Percentiles rank a stretch among this genome's conserved stretches.
Conservation (phyloP, 2,329 filamentous ascomycete genomes). For the Cercospora berteroae region DNA sequence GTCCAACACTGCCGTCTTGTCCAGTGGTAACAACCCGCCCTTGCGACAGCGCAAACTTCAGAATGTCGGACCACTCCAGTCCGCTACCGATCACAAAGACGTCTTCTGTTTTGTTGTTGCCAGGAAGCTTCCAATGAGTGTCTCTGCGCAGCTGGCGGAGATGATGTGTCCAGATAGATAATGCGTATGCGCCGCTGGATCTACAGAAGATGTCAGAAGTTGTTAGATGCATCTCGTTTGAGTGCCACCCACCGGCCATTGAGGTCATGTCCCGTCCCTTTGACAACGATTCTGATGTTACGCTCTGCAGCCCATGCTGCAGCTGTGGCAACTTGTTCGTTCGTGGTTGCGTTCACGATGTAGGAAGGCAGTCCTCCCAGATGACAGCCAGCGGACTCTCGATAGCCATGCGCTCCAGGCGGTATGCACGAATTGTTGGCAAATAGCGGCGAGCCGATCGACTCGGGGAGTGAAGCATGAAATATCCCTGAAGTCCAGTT, state of each 20-base stretch:
- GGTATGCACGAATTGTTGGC: slow-evolving; percentile 40
- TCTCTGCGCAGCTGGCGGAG: slow-evolving; percentile 16
- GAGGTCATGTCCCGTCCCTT: slow-evolving; percentile 25
- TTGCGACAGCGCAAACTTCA: slow-evolving; percentile 20
- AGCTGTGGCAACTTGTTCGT: slow-evolving; percentile 32
- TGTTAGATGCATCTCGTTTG: not conserved
- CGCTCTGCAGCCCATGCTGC: slow-evolving; percentile 31
- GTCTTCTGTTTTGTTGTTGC: slow-evolving; percentile 12
- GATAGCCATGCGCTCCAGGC: slow-evolving; percentile 29
- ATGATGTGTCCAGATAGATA: slow-evolving; percentile 23
- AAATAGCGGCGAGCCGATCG: slow-evolving; percentile 35
- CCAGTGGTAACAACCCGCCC: slow-evolving; percentile 21
- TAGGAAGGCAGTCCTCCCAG: slow-evolving; percentile 37
- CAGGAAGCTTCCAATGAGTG: slow-evolving; percentile 5
- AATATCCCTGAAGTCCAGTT: slow-evolving; percentile 36
- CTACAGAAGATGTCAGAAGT: not conserved
- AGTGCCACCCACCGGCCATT: slow-evolving; percentile 13
- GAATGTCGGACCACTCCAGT: slow-evolving; percentile 27
- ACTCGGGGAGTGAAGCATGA: slow-evolving; percentile 37
- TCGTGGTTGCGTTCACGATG: slow-evolving; percentile 37
- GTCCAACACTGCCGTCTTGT: slow-evolving; percentile 20
- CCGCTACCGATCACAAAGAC: slow-evolving; percentile 32
- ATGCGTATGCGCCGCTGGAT: slow-evolving; percentile 19
- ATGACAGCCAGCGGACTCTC: slow-evolving; percentile 30
- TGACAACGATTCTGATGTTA: slow-evolving; percentile 21